These are phyloP conservation scores for Ogataea ganodermae DNA, from an alignment of 805 yeast species.

Conservation along the genomic window DNA sequence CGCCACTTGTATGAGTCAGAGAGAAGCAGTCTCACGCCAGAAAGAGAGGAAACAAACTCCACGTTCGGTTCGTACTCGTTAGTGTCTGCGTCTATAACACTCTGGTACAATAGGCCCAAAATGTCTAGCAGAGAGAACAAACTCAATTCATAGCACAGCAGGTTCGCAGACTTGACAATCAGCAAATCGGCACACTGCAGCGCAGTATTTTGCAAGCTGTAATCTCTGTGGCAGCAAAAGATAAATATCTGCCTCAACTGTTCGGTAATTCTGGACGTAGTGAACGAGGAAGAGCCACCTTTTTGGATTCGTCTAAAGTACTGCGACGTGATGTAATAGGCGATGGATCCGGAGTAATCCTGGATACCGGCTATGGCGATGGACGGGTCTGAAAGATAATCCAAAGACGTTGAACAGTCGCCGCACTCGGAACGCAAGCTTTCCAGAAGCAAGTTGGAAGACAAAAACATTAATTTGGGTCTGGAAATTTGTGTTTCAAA, in stretches of 20 bases:
- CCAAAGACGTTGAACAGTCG: constrained; percentile 72
- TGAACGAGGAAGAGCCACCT: constrained; percentile 57
- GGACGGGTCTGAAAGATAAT: constrained; percentile 86
- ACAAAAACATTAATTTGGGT: constrained; percentile 82
- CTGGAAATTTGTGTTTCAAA: constrained; percentile 55
- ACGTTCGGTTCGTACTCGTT: constrained; percentile 86
- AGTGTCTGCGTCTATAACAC: constrained; percentile 80
- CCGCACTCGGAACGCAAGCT: constrained; percentile 77
- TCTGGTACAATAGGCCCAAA: constrained; percentile 71
- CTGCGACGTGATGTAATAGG: constrained; percentile 57
- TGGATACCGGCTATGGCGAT: constrained; percentile 67
- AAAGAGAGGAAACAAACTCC: constrained; percentile 47
- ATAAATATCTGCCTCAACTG: constrained; percentile 71
- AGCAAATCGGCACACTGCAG: constrained; percentile 72
- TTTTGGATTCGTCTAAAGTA: constrained; percentile 53
- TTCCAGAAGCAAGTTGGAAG: constrained; percentile 81
- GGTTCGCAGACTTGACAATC: constrained; percentile 67
- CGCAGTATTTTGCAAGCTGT: constrained; percentile 75
- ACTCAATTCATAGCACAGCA: constrained; percentile 72
- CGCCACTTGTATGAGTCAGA: constrained; percentile 83
- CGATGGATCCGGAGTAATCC: constrained; percentile 64
- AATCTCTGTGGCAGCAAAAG: constrained; percentile 76
- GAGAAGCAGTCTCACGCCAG: constrained; percentile 55
- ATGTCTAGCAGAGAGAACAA: constrained; percentile 81
- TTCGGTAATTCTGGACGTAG: constrained; percentile 58